Evolutionary conservation across 2,329 filamentous ascomycete species (phyloP), one percentile per base, ranked within the genome.

Genomic region (Alternaria panax): DNA sequence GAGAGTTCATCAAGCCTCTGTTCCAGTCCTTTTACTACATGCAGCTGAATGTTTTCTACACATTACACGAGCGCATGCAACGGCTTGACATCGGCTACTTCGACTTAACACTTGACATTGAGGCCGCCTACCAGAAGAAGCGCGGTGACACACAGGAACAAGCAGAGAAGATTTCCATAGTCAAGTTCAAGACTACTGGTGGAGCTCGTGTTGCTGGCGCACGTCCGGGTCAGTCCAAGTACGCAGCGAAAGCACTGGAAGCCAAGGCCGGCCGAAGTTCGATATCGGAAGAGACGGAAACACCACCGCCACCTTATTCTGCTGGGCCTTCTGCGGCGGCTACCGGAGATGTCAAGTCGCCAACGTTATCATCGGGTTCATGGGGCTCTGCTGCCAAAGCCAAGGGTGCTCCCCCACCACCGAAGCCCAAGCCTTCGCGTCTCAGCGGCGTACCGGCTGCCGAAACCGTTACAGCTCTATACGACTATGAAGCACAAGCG

Each of bases 1-100:
- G 90, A 65, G 91, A 98, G 78, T 98, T 99, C 78, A 99, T 99
- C 78, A 90, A 92, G 68, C 95, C 95, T 3, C 87, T 99, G 7
- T 99, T 99, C 85, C 95, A 98, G 78, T 96, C 92, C 9, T 99
- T 99, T 82, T 99, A 99, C 82, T 99, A 98, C 84, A 99, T 99
- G 95, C 95, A 99, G 80, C 87, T 99, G 66, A 99, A 99, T 79
- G 92, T 99, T 66, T 99, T 98, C 79, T 99, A 99, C 80, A 99
- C 95, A 1, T 85, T 99, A 54, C 95, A 99, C 78, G 94, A 98
- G 80, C 92, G 90, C 80, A 99, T 99, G 95, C 95, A 99, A 81
- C 88, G 86, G 67, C 93, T 96, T 78, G 93, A 98, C 74, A 99
- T 99, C 75, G 93, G 93, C 62, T 99, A 99, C 81, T 99, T 99